phyloP scores from a whole-genome alignment of 1,139 yeast genomes.

The Hyphopichia wangnamkhiaoensis region DNA sequence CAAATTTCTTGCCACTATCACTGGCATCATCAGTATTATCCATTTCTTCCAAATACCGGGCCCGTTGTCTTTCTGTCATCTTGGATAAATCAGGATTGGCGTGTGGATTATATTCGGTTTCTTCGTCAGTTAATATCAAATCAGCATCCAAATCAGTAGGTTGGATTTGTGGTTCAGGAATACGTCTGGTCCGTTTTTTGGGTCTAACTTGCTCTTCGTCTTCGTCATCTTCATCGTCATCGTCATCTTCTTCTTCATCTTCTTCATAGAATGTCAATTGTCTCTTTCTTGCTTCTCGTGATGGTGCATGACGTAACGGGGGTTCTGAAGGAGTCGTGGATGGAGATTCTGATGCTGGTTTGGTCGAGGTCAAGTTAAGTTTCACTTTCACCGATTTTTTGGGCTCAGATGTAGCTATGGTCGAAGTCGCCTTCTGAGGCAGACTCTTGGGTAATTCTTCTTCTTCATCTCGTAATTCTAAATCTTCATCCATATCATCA shows the following conservation, averaged over 20 bases:
- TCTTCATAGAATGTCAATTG: constrained; percentile 36
- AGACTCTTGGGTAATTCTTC: constrained; percentile 10
- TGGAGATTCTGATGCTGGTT: constrained; percentile 8
- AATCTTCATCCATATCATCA: constrained; percentile 43
- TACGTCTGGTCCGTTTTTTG: constrained; percentile 7
- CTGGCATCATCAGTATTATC: constrained; percentile 5
- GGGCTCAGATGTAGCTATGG: constrained; percentile 9
- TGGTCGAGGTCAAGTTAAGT: constrained; percentile 8
- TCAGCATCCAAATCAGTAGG: constrained; percentile 40
- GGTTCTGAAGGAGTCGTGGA: constrained; percentile 1
- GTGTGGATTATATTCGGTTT: constrained; percentile 42
- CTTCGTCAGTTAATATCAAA: constrained; percentile 45
- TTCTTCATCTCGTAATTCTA: constrained; percentile 33
- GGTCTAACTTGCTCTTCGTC: constrained; percentile 11
- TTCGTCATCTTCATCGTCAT: constrained; percentile 8
- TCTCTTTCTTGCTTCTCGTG: constrained; percentile 31
- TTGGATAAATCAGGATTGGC: constrained; percentile 50
- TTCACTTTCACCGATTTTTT: background rate
- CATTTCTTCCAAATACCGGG: constrained; percentile 41
- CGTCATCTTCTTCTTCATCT: constrained; percentile 25
- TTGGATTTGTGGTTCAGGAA: constrained; percentile 12
- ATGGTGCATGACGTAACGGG: constrained; percentile 8
- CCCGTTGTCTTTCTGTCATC: constrained; percentile 65
- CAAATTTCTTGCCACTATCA: constrained; percentile 18
- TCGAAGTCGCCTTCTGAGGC: constrained; percentile 11